Conservation (phyloP, 495 filamentous ascomycete genomes). For the Pseudoneurospora amorphoporcata region DNA sequence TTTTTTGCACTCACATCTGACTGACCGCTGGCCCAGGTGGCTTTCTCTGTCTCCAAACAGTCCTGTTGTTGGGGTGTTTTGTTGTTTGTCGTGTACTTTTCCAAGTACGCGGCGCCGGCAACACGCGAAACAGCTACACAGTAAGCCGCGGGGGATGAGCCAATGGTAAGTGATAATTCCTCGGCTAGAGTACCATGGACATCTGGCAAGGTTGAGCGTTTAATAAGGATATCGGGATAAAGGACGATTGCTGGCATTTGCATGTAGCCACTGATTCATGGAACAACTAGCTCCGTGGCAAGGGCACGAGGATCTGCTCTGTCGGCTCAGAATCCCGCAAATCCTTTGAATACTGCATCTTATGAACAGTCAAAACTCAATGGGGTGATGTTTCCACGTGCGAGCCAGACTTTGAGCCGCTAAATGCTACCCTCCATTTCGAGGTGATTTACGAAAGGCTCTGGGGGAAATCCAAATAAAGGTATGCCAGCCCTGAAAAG, state of each 20-base stretch:
- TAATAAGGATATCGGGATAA: conserved; percentile 4
- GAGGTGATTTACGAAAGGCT: background rate
- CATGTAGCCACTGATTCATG: conserved; percentile 1
- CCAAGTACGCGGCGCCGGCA: background rate
- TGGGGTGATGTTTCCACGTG: background rate
- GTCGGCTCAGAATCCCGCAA: background rate
- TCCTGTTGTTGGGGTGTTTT: background rate
- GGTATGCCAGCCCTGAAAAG: background rate
- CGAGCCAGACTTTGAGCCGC: background rate
- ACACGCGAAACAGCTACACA: background rate
- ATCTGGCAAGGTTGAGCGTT: background rate
- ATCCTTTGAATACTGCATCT: background rate
- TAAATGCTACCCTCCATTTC: background rate
- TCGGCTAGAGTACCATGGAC: background rate
- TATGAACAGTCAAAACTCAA: background rate
- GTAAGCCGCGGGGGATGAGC: background rate
- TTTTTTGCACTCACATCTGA: background rate
- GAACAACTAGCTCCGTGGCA: background rate
- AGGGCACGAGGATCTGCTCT: background rate
- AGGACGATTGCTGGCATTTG: background rate
- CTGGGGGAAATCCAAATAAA: background rate
- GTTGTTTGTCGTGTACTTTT: too few species aligned
- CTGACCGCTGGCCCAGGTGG: background rate
- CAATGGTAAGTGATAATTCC: background rate
- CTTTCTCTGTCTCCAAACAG: background rate